phyloP scores from a whole-genome alignment of 169 alveolate genomes.

The Babesia microti region DNA sequence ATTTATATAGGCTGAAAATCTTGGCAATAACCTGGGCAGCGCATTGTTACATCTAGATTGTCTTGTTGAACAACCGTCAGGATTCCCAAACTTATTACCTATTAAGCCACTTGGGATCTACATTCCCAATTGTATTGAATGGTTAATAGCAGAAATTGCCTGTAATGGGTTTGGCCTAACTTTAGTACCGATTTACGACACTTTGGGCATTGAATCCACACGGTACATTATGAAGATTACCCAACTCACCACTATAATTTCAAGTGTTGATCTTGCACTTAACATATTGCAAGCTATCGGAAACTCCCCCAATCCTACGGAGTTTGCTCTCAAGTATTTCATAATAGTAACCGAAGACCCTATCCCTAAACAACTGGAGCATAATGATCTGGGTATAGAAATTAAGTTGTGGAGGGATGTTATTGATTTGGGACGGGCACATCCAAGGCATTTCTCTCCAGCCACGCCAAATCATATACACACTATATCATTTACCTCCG shows the following conservation, averaged over 20 bases:
- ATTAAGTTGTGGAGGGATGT: slow-evolving; percentile 47
- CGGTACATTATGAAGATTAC: slow-evolving; percentile 47
- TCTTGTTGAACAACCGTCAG: slow-evolving; percentile 12
- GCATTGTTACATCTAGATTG: slow-evolving; percentile 14
- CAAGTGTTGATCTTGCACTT: background rate
- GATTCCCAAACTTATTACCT: slow-evolving; percentile 5
- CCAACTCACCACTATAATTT: slow-evolving; percentile 15
- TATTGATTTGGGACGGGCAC: slow-evolving; percentile 20
- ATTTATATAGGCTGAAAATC: slow-evolving; percentile 8
- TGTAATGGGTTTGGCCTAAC: slow-evolving; percentile 66
- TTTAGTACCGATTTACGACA: slow-evolving; percentile 65
- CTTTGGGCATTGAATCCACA: slow-evolving; percentile 61
- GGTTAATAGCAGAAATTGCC: slow-evolving; percentile 65
- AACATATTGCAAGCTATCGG: background rate
- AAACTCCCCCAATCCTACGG: slow-evolving; percentile 6
- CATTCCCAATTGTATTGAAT: slow-evolving; percentile 60
- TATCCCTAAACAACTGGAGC: slow-evolving; percentile 8
- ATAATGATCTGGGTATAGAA: slow-evolving; percentile 6
- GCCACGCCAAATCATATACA: slow-evolving; percentile 60
- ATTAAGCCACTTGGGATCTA: slow-evolving; percentile 44
- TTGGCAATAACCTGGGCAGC: slow-evolving; percentile 19
- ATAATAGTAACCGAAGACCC: slow-evolving; percentile 12
- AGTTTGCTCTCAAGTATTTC: slow-evolving; percentile 7
- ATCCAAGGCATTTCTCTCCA: slow-evolving; percentile 35
- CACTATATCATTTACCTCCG: slow-evolving; percentile 91